Evolutionary conservation across 306 rosid genomes (phyloP).

Genomic region (Lathyrus aphaca): DNA sequence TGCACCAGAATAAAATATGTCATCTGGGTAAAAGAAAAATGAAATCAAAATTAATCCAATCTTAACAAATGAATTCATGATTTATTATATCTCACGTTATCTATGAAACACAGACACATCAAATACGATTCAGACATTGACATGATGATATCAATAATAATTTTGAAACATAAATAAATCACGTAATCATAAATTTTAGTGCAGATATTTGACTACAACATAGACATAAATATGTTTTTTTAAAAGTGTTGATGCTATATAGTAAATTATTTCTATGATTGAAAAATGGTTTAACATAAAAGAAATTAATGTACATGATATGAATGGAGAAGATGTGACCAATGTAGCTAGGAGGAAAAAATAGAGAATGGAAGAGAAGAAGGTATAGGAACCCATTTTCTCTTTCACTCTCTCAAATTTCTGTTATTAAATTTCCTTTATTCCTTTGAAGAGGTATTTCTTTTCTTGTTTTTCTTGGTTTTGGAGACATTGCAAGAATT

Average conservation of each 20-base stretch:
- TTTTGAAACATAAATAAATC: no score
- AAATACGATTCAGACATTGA: no score
- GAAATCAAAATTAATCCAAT: not conserved
- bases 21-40: constrained; percentile 50
- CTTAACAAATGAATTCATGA: not conserved
- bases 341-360: constrained; percentile 49
- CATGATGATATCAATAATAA: no score
- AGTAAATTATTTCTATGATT: not conserved
- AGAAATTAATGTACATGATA: constrained; percentile 50
- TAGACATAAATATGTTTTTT: no score
- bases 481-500: constrained; percentile 47
- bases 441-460: constrained; percentile 4
- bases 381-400: constrained; percentile 64
- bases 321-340: constrained; percentile 55
- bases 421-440: not conserved
- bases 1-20: constrained; percentile 44
- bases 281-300: constrained; percentile 1
- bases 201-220: no score
- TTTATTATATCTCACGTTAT: not conserved
- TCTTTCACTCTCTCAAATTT: constrained; percentile 41
- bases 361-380: constrained; percentile 44
- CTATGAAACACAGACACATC: no score
- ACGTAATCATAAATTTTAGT: no score
- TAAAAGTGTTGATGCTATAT: no score
- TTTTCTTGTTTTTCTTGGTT: constrained; percentile 20